Conservation (phyloP, 768 basidiomycete species). For the Tricholoma hemisulphureum region DNA sequence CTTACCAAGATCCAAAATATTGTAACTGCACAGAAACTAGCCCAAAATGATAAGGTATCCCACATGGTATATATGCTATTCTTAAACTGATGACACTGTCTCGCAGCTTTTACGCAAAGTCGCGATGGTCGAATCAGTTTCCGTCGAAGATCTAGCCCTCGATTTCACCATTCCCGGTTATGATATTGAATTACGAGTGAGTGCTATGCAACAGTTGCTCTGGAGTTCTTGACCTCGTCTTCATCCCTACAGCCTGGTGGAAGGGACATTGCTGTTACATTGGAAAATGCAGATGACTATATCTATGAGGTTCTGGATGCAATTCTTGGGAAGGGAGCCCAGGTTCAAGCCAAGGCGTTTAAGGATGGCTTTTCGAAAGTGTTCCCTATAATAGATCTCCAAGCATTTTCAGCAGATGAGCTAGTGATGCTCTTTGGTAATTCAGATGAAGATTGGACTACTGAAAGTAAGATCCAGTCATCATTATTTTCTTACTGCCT, state of each 20-base stretch:
- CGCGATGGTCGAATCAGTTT: slow-evolving; percentile 57
- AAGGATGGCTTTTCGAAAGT: slow-evolving; percentile 94
- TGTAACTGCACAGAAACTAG: slow-evolving; percentile 41
- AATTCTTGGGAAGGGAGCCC: slow-evolving; percentile 79
- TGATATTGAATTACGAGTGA: slow-evolving; percentile 84
- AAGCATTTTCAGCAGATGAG: slow-evolving; percentile 92
- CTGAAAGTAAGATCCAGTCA: slow-evolving; percentile 66
- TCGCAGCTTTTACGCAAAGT: slow-evolving; percentile 54
- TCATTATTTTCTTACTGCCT: slow-evolving; percentile 7
- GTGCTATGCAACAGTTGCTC: slow-evolving; percentile 18
- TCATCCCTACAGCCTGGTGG: slow-evolving; percentile 63
- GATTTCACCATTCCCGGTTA: slow-evolving; percentile 98
- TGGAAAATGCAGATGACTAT: slow-evolving; percentile 87
- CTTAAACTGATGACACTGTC: not conserved
- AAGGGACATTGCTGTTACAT: slow-evolving; percentile 74
- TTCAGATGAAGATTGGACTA: slow-evolving; percentile 95
- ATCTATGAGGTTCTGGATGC: slow-evolving; percentile 83
- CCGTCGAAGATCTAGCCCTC: slow-evolving; percentile 83
- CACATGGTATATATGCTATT: not conserved
- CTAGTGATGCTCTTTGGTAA: slow-evolving; percentile 96
- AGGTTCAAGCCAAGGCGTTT: slow-evolving; percentile 85
- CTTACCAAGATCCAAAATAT: slow-evolving; percentile 76
- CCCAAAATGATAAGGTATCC: slow-evolving; percentile 55
- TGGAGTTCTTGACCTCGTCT: not conserved
- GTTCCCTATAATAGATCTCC: slow-evolving; percentile 88